Evolutionary conservation across 2,329 filamentous ascomycete genomes (phyloP), one percentile per base, ranked within the genome.

Genomic region (Ophiostoma ulmi): DNA sequence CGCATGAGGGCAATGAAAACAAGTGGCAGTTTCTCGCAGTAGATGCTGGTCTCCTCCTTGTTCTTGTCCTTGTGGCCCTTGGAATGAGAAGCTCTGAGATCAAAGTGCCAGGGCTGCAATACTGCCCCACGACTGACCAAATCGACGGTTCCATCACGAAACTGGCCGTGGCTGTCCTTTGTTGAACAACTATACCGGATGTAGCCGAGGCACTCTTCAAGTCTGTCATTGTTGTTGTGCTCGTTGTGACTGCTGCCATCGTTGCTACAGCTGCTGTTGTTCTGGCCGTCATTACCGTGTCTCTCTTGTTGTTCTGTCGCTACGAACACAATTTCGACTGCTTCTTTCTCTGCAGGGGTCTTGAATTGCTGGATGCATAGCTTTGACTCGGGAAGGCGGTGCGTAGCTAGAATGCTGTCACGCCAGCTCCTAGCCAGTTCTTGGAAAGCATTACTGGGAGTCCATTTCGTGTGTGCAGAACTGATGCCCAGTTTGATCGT

Each of bases 51-150:
- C 26, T 38, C 31, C 31, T 38, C 63, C 26, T 17, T 20, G 63
- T 31, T 4, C 31, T 31, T 31, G 2, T 65, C 35, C 31, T 65
- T 38, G 31, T 65, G 5, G 63, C 31, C 31, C 31, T 20, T 38
- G 31, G 31, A 31, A 31, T 4, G 2, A 14, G 63, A 6, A 36
- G 63, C 20, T 14, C 63, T n/a, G 7, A 65, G 63, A 65, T 38
- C 63, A 38, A 65, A 38, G 63, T 65, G 63, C 63, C 63, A 65
- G 31, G 63, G 63, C 35, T 65, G 63, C 63, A 65, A n/a, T 11
- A 4, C 13, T 4, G 11, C 35, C 35, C 31, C 31, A 38, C 31
- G 63, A 31, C 14, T 65, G 63, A 38, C 63, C 10, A 65, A 10
- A n/a, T 65, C 63, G 31, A 65, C 31, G 26, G 31, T 65, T 3